Base-by-base conservation (phyloP, 257 asterid genomes). In the Nicotiana otophora region DNA sequence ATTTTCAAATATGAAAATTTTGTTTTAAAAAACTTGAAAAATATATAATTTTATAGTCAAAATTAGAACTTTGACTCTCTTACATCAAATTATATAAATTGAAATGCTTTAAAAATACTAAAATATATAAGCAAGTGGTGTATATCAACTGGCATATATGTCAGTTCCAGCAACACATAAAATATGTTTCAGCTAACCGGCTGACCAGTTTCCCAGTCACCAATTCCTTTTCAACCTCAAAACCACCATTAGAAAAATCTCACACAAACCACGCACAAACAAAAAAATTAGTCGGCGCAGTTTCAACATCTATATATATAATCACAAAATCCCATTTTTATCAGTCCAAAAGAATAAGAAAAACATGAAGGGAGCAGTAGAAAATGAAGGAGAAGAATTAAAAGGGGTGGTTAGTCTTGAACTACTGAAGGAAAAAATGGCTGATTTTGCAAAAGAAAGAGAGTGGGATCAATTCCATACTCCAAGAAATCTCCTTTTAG, bases 401-500 rank as follows among this genome's bases (percentile, higher is more conserved):
- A 55, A 81, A 81, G 84, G 83, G 46, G 53, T 17, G 23, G 87
- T 90, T 54, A 90, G 84, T 68, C 88, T 91, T 36, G 85, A 81
- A 5, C 84, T 79, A 16, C 81, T 91, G 86, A 86, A 86, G 92
- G 65, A 62, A 15, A 88, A 82, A 67, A 81, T 91, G 91, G 92
- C 89, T 23, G 84, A 83, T 78, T 91, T 89, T 81, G 91, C 92
- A 5, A 81, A 86, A 62, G 91, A 91, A 84, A 88, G 94, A 84
- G 91, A 89, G 12, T 89, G 92, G 92, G 92, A 91, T 67, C 90
- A 84, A 86, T 91, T 82, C 77, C 94, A 91, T 53, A 91, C 88
- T 87, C 94, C 94, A 8, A 89, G 92, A 84, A 91, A 89, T 84
- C 91, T 91, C 10, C 93, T 91, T 74, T 72, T 89, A 39, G 92